These are phyloP conservation scores for Euphorbia pulcherrima DNA, from an alignment of 345 rosid genomes.

Conservation along the genomic window DNA sequence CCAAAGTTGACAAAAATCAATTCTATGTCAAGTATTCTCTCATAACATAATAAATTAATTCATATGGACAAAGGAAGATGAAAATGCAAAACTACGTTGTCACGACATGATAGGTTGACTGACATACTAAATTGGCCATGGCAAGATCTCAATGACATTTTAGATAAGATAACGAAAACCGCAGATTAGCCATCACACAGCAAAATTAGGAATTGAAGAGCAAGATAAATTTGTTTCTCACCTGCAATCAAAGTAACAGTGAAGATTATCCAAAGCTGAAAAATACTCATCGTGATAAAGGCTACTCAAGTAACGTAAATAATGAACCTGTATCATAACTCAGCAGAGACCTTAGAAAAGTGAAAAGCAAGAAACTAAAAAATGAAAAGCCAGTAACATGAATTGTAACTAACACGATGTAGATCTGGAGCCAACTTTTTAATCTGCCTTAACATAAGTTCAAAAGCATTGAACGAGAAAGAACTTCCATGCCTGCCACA, in stretches of 20 bases:
- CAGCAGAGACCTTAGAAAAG: slow-evolving; percentile 11
- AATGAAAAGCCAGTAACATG: slow-evolving; percentile 4
- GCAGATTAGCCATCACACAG: not conserved
- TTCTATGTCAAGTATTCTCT: not conserved
- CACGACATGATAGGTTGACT: too few relatives aligned
- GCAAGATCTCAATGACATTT: not conserved
- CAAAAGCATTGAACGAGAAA: slow-evolving; percentile 61
- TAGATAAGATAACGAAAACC: not conserved
- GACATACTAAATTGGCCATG: not conserved
- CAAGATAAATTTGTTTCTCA: slow-evolving; percentile 24
- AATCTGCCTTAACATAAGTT: slow-evolving; percentile 61
- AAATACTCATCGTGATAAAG: slow-evolving; percentile 85
- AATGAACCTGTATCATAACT: slow-evolving; percentile 68
- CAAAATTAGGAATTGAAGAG: not conserved
- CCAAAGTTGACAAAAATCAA: not conserved
- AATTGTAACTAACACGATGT: slow-evolving; percentile 65
- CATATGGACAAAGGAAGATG: not conserved
- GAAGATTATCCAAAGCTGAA: slow-evolving; percentile 88
- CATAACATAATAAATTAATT: not conserved
- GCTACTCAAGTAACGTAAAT: slow-evolving; percentile 80
- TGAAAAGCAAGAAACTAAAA: slow-evolving; percentile 11
- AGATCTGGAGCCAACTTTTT: slow-evolving; percentile 85
- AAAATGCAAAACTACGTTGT: not conserved
- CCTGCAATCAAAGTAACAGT: slow-evolving; percentile 93
- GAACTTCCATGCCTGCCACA: slow-evolving; percentile 68